Percentiles rank a stretch among this genome's conserved stretches.
phyloP scores from a whole-genome alignment of 805 yeast species.

The Ogataea saltuana region DNA sequence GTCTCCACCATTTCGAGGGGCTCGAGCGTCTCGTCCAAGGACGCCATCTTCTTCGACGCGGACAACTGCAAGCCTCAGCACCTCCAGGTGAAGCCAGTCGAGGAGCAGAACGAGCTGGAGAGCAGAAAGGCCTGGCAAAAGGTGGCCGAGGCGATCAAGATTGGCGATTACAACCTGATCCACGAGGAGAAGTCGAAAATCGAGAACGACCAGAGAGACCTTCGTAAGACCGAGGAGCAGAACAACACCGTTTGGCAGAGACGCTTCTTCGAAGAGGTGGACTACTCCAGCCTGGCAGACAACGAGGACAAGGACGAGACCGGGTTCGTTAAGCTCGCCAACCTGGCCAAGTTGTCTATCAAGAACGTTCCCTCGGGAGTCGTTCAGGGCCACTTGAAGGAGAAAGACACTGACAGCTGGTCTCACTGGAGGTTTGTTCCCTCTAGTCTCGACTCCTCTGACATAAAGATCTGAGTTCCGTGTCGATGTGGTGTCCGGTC shows the following conservation, averaged over 20 bases:
- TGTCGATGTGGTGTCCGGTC: background rate
- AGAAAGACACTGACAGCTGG: slow-evolving; percentile 51
- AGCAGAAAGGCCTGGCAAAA: slow-evolving; percentile 85
- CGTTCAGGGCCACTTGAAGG: slow-evolving; percentile 34
- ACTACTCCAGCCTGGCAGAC: slow-evolving; percentile 34
- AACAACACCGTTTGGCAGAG: slow-evolving; percentile 69
- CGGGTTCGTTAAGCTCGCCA: slow-evolving; percentile 41
- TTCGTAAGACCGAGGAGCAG: slow-evolving; percentile 71
- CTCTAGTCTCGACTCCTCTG: slow-evolving; percentile 53
- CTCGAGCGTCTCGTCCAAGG: slow-evolving; percentile 44
- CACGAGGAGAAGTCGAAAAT: slow-evolving; percentile 72
- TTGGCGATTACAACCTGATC: slow-evolving; percentile 74
- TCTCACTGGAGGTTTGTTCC: slow-evolving; percentile 71
- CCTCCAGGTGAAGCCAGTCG: slow-evolving; percentile 75
- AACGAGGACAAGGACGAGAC: slow-evolving; percentile 37
- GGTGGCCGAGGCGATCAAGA: slow-evolving; percentile 83
- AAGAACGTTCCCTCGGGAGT: slow-evolving; percentile 72
- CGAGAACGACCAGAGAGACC: slow-evolving; percentile 82
- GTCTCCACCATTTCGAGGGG: slow-evolving; percentile 65
- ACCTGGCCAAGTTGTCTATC: slow-evolving; percentile 55
- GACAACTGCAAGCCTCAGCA: slow-evolving; percentile 49
- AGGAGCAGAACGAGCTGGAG: slow-evolving; percentile 78
- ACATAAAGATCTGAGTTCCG: slow-evolving; percentile 43
- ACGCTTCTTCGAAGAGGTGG: slow-evolving; percentile 72
- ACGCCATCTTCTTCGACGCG: slow-evolving; percentile 66